Evolutionary conservation across 148 eudicot genomes (phyloP), one percentile per base, ranked within the genome.

Genomic region (Persicaria maculosa): DNA sequence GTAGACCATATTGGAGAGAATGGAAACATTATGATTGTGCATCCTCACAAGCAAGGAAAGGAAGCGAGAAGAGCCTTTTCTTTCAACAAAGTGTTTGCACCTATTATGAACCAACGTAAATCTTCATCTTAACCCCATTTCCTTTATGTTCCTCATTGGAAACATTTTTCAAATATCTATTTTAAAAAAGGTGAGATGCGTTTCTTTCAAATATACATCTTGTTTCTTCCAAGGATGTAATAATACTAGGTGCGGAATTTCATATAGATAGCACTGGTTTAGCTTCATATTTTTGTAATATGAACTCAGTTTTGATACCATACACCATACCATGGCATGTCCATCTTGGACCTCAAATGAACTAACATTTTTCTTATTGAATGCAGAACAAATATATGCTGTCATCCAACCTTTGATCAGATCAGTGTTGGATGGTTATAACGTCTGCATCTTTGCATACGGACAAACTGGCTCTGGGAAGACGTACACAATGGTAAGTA

Each of bases 391-490:
- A 58, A 93, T 94, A 47, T 94, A 87, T 72, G 83, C 83, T 55
- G 97, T 91, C 86, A 95, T 97, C 81, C 91, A 87, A 43, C 97
- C 98, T 15, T 78, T 94, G 98, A 95, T 89, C 53, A 84, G 83
- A 17, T 94, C 97, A 0, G 97, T 94, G 25, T 85, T 94, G 76
- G 98, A 94, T 75, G 98, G 98, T 43, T 94, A 87, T 78, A 94
- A 94, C 76, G 98, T 94, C 1, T 94, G 98, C 73, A 91, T 94
- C 54, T 94, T 94, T 87, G 98, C 98, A 62, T 94, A 94, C 72
- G 97, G 98, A 43, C 98, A 94, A 81, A 94, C 98, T 2, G 98
- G 98, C 50, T 90, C 97, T 5, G 98, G 97, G 47, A 94, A 91
- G 80, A 94, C 98, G 4, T 94, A 91, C 77, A 94, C 98, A 62